phyloP scores from a whole-genome alignment of 768 basidiomycete genomes.

The Tephrocybe sp. region DNA sequence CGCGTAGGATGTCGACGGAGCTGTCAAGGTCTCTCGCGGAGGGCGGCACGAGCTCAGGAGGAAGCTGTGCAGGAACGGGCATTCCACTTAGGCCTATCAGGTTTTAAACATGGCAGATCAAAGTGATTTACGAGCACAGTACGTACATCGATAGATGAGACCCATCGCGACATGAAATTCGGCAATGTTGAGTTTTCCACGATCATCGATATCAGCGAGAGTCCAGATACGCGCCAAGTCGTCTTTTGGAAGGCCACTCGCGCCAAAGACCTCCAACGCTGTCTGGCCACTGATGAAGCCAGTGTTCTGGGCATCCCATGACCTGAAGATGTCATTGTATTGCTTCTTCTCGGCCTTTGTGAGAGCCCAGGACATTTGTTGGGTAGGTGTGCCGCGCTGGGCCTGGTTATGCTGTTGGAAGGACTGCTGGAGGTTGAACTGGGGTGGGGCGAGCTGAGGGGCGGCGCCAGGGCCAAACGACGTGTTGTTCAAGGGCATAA shows the following conservation, averaged over 20 bases:
- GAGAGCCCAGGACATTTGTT: constrained; percentile 83
- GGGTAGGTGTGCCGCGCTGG: constrained; percentile 61
- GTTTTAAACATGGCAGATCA: neutral
- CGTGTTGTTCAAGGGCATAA: constrained; percentile 77
- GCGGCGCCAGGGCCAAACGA: constrained; percentile 59
- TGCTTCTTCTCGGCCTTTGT: constrained; percentile 92
- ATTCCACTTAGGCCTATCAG: constrained; percentile 87
- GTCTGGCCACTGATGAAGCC: constrained; percentile 87
- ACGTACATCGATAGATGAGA: constrained; percentile 92
- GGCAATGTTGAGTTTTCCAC: constrained; percentile 91
- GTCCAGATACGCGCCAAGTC: constrained; percentile 95
- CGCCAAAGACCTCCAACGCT: constrained; percentile 91
- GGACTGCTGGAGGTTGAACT: constrained; percentile 74
- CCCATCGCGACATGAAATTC: constrained; percentile 99
- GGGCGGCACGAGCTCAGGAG: constrained; percentile 87
- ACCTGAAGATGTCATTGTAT: constrained; percentile 94
- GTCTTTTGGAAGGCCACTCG: constrained; percentile 85
- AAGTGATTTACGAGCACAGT: neutral
- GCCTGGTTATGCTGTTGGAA: constrained; percentile 87
- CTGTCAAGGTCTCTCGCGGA: constrained; percentile 87
- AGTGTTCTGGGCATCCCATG: constrained; percentile 83
- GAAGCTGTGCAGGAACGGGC: constrained; percentile 83
- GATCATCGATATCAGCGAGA: constrained; percentile 89
- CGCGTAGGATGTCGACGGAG: constrained; percentile 88
- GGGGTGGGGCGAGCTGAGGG: constrained; percentile 69